Base-by-base conservation (phyloP, 2,329 filamentous ascomycete species). In the Ophiostoma quercus region DNA sequence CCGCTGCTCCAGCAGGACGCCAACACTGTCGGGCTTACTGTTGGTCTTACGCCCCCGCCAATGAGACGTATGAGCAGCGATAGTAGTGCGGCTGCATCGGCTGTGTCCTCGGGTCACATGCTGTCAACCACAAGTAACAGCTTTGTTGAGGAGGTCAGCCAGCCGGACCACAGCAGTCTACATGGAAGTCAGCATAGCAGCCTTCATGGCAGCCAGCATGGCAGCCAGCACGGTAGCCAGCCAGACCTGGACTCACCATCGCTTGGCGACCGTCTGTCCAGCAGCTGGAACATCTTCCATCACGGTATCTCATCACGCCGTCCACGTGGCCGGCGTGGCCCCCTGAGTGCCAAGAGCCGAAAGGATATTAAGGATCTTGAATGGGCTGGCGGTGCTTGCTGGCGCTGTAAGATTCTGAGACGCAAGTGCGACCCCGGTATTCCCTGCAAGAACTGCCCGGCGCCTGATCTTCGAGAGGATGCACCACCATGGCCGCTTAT, bases 401-500 rank as follows among this genome's bases (percentile, higher is more conserved):
- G 76, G 76, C 73, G 76, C 22, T 77, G 76, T 72, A 76, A 76
- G 68, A 76, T 77, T 1, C 73, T 77, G 2, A 73, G 75, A 2
- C 75, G 76, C 0, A 69, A 77, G 73, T 77, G 76, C 60, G 76
- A 77, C 34, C 74, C 75, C 0, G 75, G 74, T 3, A 72, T 69
- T 29, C 74, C 75, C 1, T 77, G 76, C 69, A 71, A 75, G 39
- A 77, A 74, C 65, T 77, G 76, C n/a, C 74, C 76, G 1, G 76
- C 75, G 11, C 75, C 76, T 0, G 74, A 76, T 60, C 73, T 77
- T 4, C 73, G 76, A 0, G 76, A 77, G 32, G 76, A 77, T 34
- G 76, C 76, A 1, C 75, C 76, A 9, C 74, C 76, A 0, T 77
- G 76, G 76, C 76, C 76, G 4, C 54, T 77, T 41, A 77, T 77